Conservation (phyloP, 176 grass and related monocot species). For the Oryza longistaminata region DNA sequence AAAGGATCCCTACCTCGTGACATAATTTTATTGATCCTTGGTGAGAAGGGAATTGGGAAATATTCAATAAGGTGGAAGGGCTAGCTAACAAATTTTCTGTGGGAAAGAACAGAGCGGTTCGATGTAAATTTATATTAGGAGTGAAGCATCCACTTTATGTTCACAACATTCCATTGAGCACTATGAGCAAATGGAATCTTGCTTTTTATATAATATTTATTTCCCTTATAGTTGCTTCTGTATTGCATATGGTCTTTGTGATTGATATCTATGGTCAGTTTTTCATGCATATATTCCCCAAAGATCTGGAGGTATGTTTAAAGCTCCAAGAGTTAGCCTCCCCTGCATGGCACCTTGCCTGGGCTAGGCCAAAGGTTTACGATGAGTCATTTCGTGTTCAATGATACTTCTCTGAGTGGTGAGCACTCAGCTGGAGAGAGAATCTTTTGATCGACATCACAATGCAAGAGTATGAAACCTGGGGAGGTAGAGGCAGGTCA, state of each 20-base stretch:
- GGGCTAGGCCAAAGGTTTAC: constrained; percentile 46
- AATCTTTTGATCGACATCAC: constrained; percentile 71
- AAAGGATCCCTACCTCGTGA: constrained; percentile 82
- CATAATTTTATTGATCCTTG: constrained; percentile 52
- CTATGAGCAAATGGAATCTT: constrained; percentile 74
- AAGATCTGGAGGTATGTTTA: constrained; percentile 56
- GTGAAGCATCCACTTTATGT: constrained; percentile 75
- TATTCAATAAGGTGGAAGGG: constrained; percentile 40
- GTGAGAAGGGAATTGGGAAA: constrained; percentile 12
- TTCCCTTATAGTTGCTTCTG: constrained; percentile 50
- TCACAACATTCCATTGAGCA: constrained; percentile 75
- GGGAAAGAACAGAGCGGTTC: constrained; percentile 43
- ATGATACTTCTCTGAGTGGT: constrained; percentile 59
- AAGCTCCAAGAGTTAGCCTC: constrained; percentile 63
- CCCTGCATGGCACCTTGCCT: constrained; percentile 74
- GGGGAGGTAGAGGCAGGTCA: constrained; percentile 62
- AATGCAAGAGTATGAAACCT: constrained; percentile 46
- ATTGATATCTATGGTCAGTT: constrained; percentile 43
- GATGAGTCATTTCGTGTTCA: constrained; percentile 47
- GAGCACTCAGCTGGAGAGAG: constrained; percentile 58
- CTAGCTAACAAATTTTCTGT: constrained; percentile 35
- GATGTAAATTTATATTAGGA: constrained; percentile 72
- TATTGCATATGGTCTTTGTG: constrained; percentile 42
- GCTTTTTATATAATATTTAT: constrained; percentile 58
- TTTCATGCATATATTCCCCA: constrained; percentile 65